Percentiles rank a stretch among this genome's conserved stretches.
Conservation (phyloP, 805 yeast species). For the Dipodascopsis tothii region DNA sequence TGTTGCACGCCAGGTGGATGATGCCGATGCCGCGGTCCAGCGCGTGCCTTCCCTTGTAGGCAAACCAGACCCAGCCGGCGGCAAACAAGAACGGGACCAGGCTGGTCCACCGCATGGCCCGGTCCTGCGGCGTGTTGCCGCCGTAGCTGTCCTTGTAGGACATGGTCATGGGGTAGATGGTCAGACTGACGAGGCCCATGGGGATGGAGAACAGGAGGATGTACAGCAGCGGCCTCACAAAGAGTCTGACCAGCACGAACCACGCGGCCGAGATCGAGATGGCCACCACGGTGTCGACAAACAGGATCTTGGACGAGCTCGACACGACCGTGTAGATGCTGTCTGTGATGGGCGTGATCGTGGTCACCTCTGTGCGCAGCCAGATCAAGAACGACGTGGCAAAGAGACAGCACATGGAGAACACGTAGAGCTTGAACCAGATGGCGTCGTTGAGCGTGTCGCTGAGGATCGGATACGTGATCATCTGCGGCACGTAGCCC, state of each 20-base stretch:
- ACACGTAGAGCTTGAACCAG: slow-evolving; percentile 23
- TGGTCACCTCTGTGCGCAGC: slow-evolving; percentile 27
- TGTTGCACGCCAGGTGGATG: slow-evolving; percentile 32
- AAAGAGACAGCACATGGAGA: slow-evolving; percentile 26
- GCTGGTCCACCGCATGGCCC: slow-evolving; percentile 30
- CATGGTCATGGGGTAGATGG: slow-evolving; percentile 29
- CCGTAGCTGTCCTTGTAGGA: slow-evolving; percentile 30
- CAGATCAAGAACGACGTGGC: slow-evolving; percentile 29
- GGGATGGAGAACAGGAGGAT: slow-evolving; percentile 29
- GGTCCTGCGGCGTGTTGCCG: slow-evolving; percentile 30
- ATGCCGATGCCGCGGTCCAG: slow-evolving; percentile 32
- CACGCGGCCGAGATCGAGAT: slow-evolving; percentile 26
- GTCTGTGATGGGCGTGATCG: slow-evolving; percentile 26
- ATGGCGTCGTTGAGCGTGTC: slow-evolving; percentile 2
- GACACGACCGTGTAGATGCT: slow-evolving; percentile 27
- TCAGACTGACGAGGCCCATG: slow-evolving; percentile 24
- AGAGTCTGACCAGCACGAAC: slow-evolving; percentile 27
- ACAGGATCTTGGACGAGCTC: slow-evolving; percentile 24
- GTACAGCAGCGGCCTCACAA: slow-evolving; percentile 27
- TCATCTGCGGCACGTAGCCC: not conserved
- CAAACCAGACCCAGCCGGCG: slow-evolving; percentile 27
- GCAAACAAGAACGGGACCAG: slow-evolving; percentile 27
- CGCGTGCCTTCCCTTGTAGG: slow-evolving; percentile 26
- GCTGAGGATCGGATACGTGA: not conserved
- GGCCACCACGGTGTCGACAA: slow-evolving; percentile 25